Conservation (phyloP, 176 grass and related monocot species). For the Otatea glauca region DNA sequence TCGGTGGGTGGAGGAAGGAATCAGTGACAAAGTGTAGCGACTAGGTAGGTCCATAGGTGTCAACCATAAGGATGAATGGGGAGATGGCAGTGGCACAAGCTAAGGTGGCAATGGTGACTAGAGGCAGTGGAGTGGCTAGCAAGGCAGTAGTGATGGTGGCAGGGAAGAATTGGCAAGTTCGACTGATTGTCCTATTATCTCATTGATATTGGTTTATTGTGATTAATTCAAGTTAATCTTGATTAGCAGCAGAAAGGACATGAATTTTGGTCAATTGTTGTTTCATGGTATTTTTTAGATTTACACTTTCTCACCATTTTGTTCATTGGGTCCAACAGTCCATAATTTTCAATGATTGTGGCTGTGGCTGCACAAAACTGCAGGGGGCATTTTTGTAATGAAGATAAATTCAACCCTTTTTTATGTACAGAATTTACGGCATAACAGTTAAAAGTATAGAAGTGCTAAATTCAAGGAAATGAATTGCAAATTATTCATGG, state of each 20-base stretch:
- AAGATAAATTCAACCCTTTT: constrained; percentile 1
- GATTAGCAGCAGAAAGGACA: not conserved
- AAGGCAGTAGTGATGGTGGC: not conserved
- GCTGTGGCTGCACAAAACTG: not conserved
- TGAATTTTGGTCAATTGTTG: not conserved
- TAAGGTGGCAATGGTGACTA: constrained; percentile 1
- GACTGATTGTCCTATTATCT: not conserved
- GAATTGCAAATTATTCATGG: constrained; percentile 10
- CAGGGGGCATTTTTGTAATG: not conserved
- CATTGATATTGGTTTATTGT: not conserved
- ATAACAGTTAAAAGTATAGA: not conserved
- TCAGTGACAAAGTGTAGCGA: not conserved
- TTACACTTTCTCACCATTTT: constrained; percentile 5
- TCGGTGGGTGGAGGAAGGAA: not conserved
- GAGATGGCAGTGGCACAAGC: not conserved
- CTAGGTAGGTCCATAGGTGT: not conserved
- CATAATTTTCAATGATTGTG: not conserved
- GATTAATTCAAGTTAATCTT: constrained; percentile 14
- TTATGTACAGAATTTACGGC: not conserved
- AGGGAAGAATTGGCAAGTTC: constrained; percentile 12
- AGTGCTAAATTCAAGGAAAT: constrained; percentile 11
- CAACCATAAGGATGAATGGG: not conserved
- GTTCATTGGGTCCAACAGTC: not conserved
- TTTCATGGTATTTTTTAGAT: not conserved
- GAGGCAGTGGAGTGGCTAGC: not conserved